Conservation (phyloP, 148 eudicot genomes). For the Amaranthus cruentus region DNA sequence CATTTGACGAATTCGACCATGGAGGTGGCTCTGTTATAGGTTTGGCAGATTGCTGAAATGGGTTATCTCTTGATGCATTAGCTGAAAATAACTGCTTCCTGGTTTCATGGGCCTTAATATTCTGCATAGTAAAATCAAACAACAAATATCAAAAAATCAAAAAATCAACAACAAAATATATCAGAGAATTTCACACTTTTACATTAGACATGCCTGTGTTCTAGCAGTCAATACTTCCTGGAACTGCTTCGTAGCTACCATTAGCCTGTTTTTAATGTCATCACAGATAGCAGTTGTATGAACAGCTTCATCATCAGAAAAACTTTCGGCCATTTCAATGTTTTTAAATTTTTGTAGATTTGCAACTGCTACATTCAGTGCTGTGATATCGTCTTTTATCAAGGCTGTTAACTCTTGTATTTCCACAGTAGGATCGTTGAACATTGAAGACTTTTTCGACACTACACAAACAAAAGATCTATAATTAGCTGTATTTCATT, state of each 20-base stretch:
- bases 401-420: conserved; percentile 66
- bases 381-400: conserved; percentile 57
- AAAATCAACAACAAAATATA: neutral
- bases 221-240: conserved; percentile 78
- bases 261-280: conserved; percentile 77
- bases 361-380: conserved; percentile 68
- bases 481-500: neutral
- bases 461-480: conserved; percentile 26
- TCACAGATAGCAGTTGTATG: conserved; percentile 75
- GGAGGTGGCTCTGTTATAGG: conserved; percentile 70
- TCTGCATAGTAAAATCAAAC: conserved; percentile 31
- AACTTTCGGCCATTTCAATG: conserved; percentile 46
- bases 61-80: conserved; percentile 53
- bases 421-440: conserved; percentile 74
- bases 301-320: conserved; percentile 59
- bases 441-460: conserved; percentile 76
- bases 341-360: conserved; percentile 69
- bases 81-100: conserved; percentile 77
- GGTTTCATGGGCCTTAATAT: conserved; percentile 76
- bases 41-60: conserved; percentile 48
- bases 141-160: neutral
- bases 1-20: conserved; percentile 53
- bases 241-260: conserved; percentile 79
- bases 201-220: conserved; percentile 48
- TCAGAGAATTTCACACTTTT: neutral